Evolutionary conservation across 1,284 basidiomycete species (phyloP), one percentile per base, ranked within the genome.

Genomic region (Somion occarium): DNA sequence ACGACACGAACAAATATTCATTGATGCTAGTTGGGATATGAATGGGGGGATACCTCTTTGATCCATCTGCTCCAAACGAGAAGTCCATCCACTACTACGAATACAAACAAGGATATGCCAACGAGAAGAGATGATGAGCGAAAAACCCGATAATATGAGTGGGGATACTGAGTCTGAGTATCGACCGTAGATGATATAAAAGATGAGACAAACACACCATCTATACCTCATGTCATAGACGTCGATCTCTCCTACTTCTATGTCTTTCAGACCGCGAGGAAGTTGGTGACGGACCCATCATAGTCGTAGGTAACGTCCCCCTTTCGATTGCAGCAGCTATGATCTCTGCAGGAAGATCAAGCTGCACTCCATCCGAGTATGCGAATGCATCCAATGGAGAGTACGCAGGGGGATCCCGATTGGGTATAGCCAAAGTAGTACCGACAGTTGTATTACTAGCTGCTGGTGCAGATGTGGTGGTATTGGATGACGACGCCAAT

Each of bases 291-390:
- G 58, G 56, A 12, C 80, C 77, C 43, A 86, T 69, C 5, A 78
- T 72, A 54, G 71, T 77, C 13, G 74, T 60, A 24, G 87, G 85
- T 27, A 87, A 70, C 15, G 76, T 68, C 37, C 74, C 76, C 11
- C 85, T 81, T 65, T 90, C 89, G 59, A 91, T 62, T 3, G 88
- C 88, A 46, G 88, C 88, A 12, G 85, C 77, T 55, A 91, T 91
- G 43, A 91, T 79, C 58, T 91, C 89, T 19, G 89, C 87, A 23
- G 88, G 88, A 42, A 91, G 72, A 66, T 91, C 88, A 47, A 91
- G 80, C 52, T 86, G 85, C 23, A 91, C 89, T 37, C 89, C 88
- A 38, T 91, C 88, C 26, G 83, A 74, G 61, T 91, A 91, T 38
- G 82, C 78, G 59, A 76, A 87, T 12, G 89, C 85, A 61, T 91